These are phyloP conservation scores for Rhamnella rubrinervis DNA, from an alignment of 331 rosid species.

Conservation along the genomic window DNA sequence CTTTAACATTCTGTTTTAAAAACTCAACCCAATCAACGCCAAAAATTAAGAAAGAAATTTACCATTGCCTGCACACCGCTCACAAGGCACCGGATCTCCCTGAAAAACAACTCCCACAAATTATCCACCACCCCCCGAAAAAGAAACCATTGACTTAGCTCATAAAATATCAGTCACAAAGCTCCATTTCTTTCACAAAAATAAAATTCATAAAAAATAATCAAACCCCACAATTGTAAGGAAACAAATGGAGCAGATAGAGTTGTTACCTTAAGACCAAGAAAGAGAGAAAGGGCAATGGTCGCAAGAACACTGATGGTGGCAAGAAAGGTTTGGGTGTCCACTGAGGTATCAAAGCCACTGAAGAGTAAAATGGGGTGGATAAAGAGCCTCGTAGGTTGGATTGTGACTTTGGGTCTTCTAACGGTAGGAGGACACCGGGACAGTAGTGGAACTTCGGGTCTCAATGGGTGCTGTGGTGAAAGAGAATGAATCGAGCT, in stretches of 20 bases:
- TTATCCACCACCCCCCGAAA: not conserved
- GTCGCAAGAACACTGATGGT: constrained; percentile 82
- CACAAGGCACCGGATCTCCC: constrained; percentile 99
- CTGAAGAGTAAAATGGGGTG: constrained; percentile 59
- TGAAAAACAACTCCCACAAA: constrained; percentile 41
- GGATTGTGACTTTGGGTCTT: constrained; percentile 30
- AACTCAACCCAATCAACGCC: not conserved
- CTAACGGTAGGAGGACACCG: constrained; percentile 30
- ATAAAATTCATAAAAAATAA: constrained; percentile 8
- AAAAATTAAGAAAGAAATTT: constrained; percentile 24
- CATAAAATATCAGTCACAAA: constrained; percentile 8
- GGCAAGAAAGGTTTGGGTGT: constrained; percentile 79
- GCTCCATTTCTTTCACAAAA: constrained; percentile 4
- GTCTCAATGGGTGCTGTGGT: constrained; percentile 30
- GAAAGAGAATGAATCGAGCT: constrained; percentile 35
- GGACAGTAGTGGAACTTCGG: constrained; percentile 24
- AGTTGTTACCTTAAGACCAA: constrained; percentile 71
- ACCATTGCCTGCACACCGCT: constrained; percentile 96
- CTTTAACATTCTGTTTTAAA: not conserved
- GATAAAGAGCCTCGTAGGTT: constrained; percentile 40
- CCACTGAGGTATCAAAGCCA: constrained; percentile 48
- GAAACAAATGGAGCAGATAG: not conserved
- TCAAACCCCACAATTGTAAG: not conserved
- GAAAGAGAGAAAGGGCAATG: constrained; percentile 86
- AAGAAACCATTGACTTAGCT: not conserved